A percentile compares a stretch with the other conserved stretches of the same genome.
Conservation (phyloP, 2,329 filamentous ascomycete species). For the Cladosporium sphaerospermum region DNA sequence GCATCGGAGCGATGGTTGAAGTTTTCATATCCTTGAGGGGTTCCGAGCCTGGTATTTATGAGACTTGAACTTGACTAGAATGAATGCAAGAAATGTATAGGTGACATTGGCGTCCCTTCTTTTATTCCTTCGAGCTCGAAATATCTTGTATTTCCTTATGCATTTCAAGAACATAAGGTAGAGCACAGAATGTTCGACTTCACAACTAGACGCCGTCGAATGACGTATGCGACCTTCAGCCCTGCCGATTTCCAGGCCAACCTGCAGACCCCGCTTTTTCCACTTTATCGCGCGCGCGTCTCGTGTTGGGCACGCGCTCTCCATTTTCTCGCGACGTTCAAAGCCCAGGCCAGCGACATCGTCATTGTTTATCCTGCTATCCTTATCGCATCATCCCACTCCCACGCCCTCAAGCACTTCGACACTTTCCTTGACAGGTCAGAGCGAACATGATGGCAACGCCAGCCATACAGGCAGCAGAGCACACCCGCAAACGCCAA, state of each 20-base stretch:
- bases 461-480: not conserved
- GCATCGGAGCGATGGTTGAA: conserved; percentile 1
- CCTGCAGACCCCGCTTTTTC: not conserved
- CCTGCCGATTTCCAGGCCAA: not conserved
- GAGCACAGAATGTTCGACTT: no score
- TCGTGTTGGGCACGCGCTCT: not conserved
- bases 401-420: not conserved
- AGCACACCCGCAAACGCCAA: conserved; percentile 10
- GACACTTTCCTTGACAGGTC: no score
- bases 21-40: conserved; percentile 2
- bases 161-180: no score
- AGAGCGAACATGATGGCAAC: not conserved
- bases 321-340: not conserved
- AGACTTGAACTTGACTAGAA: not conserved
- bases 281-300: not conserved
- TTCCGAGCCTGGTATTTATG: conserved; percentile 3
- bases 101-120: no score
- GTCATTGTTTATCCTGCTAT: not conserved
- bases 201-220: no score
- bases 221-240: no score
- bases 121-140: no score
- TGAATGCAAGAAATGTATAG: no score
- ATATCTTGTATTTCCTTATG: no score
- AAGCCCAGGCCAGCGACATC: not conserved
- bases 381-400: not conserved